A percentile compares a stretch with the other conserved stretches of the same genome.
Evolutionary conservation across 345 rosid genomes (phyloP).

Genomic region (Leavenworthia alabamica): DNA sequence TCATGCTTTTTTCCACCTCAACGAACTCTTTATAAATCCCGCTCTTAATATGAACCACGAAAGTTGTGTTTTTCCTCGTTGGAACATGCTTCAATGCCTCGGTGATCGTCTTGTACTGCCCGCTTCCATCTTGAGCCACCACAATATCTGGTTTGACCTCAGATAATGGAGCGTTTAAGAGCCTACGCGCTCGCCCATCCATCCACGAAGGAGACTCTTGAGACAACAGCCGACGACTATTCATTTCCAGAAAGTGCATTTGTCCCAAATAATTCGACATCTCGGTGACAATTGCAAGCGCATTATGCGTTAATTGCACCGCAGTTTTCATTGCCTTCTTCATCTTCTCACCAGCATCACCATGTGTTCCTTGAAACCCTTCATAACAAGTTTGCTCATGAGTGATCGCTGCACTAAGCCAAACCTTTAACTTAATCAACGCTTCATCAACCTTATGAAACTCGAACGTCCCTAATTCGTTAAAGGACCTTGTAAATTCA

Average conservation of each 20-base stretch:
- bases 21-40: too few relatives aligned
- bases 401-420: slow-evolving; percentile 71
- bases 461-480: slow-evolving; percentile 35
- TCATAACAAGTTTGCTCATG: slow-evolving; percentile 71
- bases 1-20: too few relatives aligned
- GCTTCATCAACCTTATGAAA: slow-evolving; percentile 21
- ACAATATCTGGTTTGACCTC: too few relatives aligned
- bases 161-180: slow-evolving; percentile 14
- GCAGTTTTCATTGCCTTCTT: slow-evolving; percentile 41
- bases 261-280: slow-evolving; percentile 33
- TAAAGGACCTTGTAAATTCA: slow-evolving; percentile 43
- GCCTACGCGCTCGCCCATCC: slow-evolving; percentile 24
- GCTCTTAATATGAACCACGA: too few relatives aligned
- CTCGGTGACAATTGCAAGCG: slow-evolving; percentile 54
- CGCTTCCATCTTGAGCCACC: too few relatives aligned
- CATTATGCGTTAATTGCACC: slow-evolving; percentile 47
- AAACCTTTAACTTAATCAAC: slow-evolving; percentile 40
- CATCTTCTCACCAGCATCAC: slow-evolving; percentile 49
- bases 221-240: slow-evolving; percentile 26
- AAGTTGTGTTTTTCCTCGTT: too few relatives aligned
- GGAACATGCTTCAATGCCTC: too few relatives aligned
- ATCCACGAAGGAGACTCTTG: slow-evolving; percentile 35
- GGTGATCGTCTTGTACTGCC: too few relatives aligned
- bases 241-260: slow-evolving; percentile 7
- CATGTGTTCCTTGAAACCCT: slow-evolving; percentile 45